These are phyloP conservation scores for Zygnema cylindricum DNA, from an alignment of 139 green algal species.

Conservation along the genomic window DNA sequence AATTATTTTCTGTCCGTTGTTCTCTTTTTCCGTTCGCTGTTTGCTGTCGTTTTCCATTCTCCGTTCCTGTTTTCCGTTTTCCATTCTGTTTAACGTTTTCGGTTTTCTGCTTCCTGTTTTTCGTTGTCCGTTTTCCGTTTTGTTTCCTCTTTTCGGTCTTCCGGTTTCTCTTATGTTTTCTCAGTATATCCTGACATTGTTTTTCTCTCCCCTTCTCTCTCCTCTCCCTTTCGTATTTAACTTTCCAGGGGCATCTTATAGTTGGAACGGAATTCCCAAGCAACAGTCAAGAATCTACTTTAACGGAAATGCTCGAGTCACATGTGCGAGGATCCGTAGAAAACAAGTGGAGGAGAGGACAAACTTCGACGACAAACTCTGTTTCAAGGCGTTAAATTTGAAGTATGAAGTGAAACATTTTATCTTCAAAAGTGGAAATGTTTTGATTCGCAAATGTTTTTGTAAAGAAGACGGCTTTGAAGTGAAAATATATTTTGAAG, in stretches of 20 bases:
- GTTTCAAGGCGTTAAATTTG: no score
- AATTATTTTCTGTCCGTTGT: neutral
- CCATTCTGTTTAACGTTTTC: neutral
- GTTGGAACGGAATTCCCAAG: neutral
- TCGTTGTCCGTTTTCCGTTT: neutral
- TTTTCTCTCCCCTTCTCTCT: neutral
- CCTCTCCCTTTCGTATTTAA: neutral
- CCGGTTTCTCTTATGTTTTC: neutral
- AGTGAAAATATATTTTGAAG: no score
- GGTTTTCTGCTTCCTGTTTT: neutral
- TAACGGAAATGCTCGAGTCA: neutral
- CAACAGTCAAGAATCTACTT: neutral
- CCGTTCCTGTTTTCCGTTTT: neutral
- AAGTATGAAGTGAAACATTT: no score
- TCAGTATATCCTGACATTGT: neutral
- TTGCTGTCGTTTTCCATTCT: neutral
- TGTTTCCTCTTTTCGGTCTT: neutral
- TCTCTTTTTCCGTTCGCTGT: neutral
- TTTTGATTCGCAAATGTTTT: no score
- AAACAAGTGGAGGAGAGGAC: neutral
- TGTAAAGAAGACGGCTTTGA: no score
- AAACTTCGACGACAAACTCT: no score
- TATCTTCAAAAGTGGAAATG: no score
- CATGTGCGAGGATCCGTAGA: neutral
- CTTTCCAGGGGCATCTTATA: neutral